A percentile compares a stretch with the other conserved stretches of the same genome.
Evolutionary conservation across 345 rosid species (phyloP).

Genomic region (Streptanthus diversifolius): DNA sequence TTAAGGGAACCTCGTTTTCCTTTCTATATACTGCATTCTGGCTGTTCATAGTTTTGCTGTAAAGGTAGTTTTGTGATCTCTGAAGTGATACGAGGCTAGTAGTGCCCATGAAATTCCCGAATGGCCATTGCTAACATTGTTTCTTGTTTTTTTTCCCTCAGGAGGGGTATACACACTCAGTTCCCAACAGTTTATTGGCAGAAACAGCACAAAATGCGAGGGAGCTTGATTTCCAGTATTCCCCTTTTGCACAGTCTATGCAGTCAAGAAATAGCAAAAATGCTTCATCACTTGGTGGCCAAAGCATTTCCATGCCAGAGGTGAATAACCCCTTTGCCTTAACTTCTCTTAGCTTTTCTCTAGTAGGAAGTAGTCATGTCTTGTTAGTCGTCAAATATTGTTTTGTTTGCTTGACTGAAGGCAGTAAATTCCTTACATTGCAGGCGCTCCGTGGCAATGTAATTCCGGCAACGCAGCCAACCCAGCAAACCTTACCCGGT

Average conservation of each 20-base stretch:
- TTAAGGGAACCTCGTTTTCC: background rate
- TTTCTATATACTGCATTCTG: background rate
- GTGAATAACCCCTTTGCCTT: slow-evolving; percentile 33
- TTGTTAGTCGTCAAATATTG: background rate
- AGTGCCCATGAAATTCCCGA: background rate
- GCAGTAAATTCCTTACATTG: slow-evolving; percentile 7
- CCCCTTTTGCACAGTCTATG: slow-evolving; percentile 72
- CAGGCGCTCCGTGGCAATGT: slow-evolving; percentile 65
- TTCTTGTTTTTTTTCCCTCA: slow-evolving; percentile 28
- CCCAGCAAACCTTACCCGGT: slow-evolving; percentile 55
- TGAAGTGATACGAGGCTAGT: background rate
- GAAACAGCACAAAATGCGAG: slow-evolving; percentile 67
- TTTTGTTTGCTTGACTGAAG: background rate
- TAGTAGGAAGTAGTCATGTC: background rate
- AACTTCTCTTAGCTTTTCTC: background rate
- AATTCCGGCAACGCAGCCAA: slow-evolving; percentile 67
- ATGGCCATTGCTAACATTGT: background rate
- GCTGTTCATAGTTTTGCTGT: background rate
- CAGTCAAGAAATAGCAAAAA: slow-evolving; percentile 61
- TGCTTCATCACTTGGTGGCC: slow-evolving; percentile 63
- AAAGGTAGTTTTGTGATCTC: background rate
- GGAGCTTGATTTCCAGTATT: slow-evolving; percentile 79
- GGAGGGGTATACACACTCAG: slow-evolving; percentile 70
- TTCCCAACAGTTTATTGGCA: slow-evolving; percentile 68
- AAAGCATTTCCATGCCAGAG: slow-evolving; percentile 77